A percentile compares a stretch with the other conserved stretches of the same genome.
These are phyloP conservation scores for Wickerhamomyces chambardii DNA, from an alignment of 805 yeast genomes.

Conservation along the genomic window DNA sequence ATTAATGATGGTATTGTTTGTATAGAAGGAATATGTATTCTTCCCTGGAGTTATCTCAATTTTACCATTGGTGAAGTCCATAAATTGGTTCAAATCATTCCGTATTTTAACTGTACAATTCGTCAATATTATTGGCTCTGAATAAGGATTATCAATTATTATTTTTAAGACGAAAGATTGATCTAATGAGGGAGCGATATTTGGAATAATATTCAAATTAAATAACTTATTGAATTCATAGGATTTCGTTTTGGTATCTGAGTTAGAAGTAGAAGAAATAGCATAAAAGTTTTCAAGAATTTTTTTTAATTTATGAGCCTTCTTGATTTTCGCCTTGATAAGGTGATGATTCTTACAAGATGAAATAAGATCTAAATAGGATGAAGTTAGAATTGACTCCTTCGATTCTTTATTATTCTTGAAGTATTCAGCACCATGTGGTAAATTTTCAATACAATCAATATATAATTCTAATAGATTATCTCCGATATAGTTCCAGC, in stretches of 20 bases:
- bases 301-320: background rate
- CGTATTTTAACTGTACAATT: background rate
- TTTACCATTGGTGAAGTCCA: slow-evolving; percentile 1
- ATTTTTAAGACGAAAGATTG: background rate
- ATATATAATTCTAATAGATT: slow-evolving; percentile 58
- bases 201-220: slow-evolving; percentile 15
- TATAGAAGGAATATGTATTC: no score
- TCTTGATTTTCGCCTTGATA: no score
- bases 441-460: slow-evolving; percentile 48
- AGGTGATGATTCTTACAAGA: slow-evolving; percentile 4
- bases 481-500: slow-evolving; percentile 70
- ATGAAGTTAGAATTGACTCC: slow-evolving; percentile 19
- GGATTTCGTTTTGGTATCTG: no score
- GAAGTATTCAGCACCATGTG: slow-evolving; percentile 16
- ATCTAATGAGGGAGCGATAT: slow-evolving; percentile 8
- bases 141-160: background rate
- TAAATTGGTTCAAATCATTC: background rate
- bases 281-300: background rate
- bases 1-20: slow-evolving; percentile 20
- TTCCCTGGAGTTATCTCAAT: no score
- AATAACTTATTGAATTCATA: slow-evolving; percentile 19
- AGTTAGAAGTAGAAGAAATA: no score
- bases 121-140: background rate
- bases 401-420: background rate
- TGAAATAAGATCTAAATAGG: slow-evolving; percentile 32